phyloP scores from a whole-genome alignment of 768 basidiomycete genomes.

The Mycena latifolia region DNA sequence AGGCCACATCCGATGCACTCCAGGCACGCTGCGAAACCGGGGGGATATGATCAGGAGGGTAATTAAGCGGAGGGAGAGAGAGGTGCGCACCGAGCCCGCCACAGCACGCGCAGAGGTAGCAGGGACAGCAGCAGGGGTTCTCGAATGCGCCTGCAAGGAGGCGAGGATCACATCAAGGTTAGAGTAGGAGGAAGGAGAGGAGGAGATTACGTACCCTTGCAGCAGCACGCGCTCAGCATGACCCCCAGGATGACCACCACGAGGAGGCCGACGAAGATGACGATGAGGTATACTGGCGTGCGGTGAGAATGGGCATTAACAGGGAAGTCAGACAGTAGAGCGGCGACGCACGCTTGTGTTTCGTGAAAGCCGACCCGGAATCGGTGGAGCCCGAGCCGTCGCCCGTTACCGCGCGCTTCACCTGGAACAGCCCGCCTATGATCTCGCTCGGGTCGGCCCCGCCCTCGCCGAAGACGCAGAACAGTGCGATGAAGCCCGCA shows the following conservation, averaged over 20 bases:
- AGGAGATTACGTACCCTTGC: conserved; percentile 56
- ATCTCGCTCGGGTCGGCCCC: conserved; percentile 37
- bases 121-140: conserved; percentile 77
- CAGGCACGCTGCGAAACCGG: conserved; percentile 61
- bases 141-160: conserved; percentile 64
- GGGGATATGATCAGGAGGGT: background rate
- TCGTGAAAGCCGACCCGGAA: conserved; percentile 49
- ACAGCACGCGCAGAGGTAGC: conserved; percentile 80
- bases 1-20: conserved; percentile 80
- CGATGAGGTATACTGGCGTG: conserved; percentile 69
- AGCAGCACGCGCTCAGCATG: conserved; percentile 77
- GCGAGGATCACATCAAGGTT: background rate
- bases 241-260: conserved; percentile 66
- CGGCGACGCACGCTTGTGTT: conserved; percentile 55
- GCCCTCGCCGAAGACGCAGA: conserved; percentile 37
- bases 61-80: too few species aligned
- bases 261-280: conserved; percentile 73
- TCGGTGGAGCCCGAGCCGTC: too few species aligned
- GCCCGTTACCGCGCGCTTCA: conserved; percentile 47
- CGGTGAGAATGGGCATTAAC: background rate
- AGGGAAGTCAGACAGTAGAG: background rate
- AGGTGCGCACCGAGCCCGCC: conserved; percentile 68
- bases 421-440: conserved; percentile 40
- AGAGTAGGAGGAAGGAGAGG: background rate
- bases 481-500: conserved; percentile 45